These are phyloP conservation scores for Kwoniella botswanensis DNA, from an alignment of 768 basidiomycete genomes.

Conservation along the genomic window DNA sequence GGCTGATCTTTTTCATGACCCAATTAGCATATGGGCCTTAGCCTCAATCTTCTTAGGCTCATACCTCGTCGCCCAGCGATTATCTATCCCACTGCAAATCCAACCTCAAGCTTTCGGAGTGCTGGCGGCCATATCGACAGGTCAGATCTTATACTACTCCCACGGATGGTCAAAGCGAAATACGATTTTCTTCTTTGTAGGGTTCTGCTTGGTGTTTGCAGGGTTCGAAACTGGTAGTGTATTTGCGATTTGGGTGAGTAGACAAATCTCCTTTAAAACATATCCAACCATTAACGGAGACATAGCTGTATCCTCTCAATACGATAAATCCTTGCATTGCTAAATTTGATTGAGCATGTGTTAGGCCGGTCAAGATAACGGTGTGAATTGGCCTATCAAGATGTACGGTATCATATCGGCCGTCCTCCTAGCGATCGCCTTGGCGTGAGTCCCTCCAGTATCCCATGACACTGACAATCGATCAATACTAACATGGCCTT, in stretches of 20 bases:
- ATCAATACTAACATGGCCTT: no score
- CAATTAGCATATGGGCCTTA: slow-evolving; percentile 64
- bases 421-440: slow-evolving; percentile 64
- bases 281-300: not conserved
- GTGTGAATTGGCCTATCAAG: slow-evolving; percentile 60
- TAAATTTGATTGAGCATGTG: no score
- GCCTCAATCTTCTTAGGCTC: slow-evolving; percentile 69
- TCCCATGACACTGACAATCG: no score
- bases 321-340: no score
- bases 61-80: slow-evolving; percentile 68
- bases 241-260: slow-evolving; percentile 65
- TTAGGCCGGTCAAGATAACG: slow-evolving; percentile 53
- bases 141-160: slow-evolving; percentile 74
- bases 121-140: slow-evolving; percentile 69
- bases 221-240: slow-evolving; percentile 69
- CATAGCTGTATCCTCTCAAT: no score
- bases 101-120: slow-evolving; percentile 64
- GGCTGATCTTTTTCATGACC: not conserved
- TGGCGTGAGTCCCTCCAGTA: slow-evolving; percentile 58
- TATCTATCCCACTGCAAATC: slow-evolving; percentile 73
- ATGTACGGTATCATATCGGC: slow-evolving; percentile 71
- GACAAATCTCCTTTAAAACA: slow-evolving; percentile 13
- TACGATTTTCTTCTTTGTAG: slow-evolving; percentile 59
- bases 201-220: slow-evolving; percentile 62
- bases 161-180: slow-evolving; percentile 58